Conservation (phyloP, 495 filamentous ascomycete genomes). For the Trypethelium eluteriae region DNA sequence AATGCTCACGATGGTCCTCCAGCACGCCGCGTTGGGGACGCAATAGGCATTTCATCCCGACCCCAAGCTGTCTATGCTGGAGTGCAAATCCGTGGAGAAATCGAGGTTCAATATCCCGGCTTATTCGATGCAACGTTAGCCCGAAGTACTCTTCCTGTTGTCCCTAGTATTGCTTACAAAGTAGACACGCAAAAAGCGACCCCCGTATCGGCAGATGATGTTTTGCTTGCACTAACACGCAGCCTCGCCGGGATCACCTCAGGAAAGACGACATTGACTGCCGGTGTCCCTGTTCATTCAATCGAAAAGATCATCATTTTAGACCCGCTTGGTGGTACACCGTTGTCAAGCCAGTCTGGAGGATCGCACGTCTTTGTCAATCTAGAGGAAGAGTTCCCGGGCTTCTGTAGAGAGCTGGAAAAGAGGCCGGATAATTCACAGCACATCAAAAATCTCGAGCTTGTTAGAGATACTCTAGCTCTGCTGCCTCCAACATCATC, state of each 20-base stretch:
- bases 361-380: slow-evolving; percentile 88
- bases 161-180: slow-evolving; percentile 62
- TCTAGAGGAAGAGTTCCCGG: slow-evolving; percentile 77
- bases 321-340: slow-evolving; percentile 83
- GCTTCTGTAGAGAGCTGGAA: slow-evolving; percentile 55
- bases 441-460: slow-evolving; percentile 58
- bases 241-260: slow-evolving; percentile 55
- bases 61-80: slow-evolving; percentile 22
- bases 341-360: slow-evolving; percentile 55
- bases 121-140: slow-evolving; percentile 61
- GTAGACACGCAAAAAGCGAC: slow-evolving; percentile 49
- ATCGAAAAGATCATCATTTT: slow-evolving; percentile 84
- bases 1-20: slow-evolving; percentile 56
- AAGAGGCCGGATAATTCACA: slow-evolving; percentile 12
- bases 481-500: slow-evolving; percentile 82
- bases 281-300: slow-evolving; percentile 30
- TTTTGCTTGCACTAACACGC: slow-evolving; percentile 61
- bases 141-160: slow-evolving; percentile 69
- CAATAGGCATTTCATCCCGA: slow-evolving; percentile 42
- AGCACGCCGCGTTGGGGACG: slow-evolving; percentile 61
- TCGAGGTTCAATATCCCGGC: slow-evolving; percentile 49
- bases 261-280: slow-evolving; percentile 12
- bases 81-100: slow-evolving; percentile 18
- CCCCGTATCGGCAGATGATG: slow-evolving; percentile 54
- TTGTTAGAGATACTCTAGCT: slow-evolving; percentile 58